Percentiles rank a stretch among this genome's conserved stretches.
These are phyloP conservation scores for Trichoderma harzianum DNA, from an alignment of 2,329 filamentous ascomycete genomes.

Conservation along the genomic window DNA sequence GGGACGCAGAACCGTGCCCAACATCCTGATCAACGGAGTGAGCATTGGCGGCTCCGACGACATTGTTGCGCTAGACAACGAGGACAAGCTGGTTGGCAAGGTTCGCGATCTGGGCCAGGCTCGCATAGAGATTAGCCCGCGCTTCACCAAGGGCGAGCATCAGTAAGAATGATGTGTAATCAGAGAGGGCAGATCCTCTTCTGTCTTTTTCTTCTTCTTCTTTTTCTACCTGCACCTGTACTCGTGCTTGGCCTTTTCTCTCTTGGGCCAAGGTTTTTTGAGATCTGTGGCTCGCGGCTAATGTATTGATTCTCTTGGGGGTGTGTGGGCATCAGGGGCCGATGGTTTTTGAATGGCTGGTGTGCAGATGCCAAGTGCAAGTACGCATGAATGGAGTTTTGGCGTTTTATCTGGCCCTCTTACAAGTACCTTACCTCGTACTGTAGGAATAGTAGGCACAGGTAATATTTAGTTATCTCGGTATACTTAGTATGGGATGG, in stretches of 20 bases:
- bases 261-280: not conserved
- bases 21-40: conserved; percentile 81
- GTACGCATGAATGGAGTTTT: conserved; percentile 10
- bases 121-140: conserved; percentile 52
- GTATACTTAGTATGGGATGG: not conserved
- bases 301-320: not conserved
- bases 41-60: conserved; percentile 92
- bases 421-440: not conserved
- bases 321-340: not conserved
- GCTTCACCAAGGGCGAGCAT: conserved; percentile 30
- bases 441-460: not conserved
- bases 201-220: not conserved
- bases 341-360: not conserved
- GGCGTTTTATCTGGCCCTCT: not conserved
- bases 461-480: not conserved
- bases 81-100: conserved; percentile 65
- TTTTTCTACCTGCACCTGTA: not conserved
- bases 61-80: conserved; percentile 66
- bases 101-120: conserved; percentile 72
- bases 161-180: not conserved
- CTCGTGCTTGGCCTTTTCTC: not conserved
- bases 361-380: not conserved
- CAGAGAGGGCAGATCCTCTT: not conserved
- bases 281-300: not conserved
- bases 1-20: conserved; percentile 82